Conservation (phyloP, 805 yeast species). For the Spathaspora girioi region DNA sequence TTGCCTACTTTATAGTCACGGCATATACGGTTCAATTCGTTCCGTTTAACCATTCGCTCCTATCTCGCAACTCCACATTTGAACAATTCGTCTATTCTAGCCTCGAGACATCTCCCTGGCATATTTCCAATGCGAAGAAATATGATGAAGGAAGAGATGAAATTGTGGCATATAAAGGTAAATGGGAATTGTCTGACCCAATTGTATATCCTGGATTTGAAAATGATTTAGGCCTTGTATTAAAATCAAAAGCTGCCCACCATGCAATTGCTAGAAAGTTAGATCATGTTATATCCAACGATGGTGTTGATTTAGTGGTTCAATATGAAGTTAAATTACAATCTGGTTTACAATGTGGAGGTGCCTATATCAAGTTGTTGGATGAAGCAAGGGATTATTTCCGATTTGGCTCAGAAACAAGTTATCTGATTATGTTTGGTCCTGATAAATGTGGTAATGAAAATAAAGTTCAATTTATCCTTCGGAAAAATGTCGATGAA, state of each 20-base stretch:
- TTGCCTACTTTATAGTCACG: neutral
- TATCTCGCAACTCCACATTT: slow-evolving; percentile 48
- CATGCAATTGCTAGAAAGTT: slow-evolving; percentile 75
- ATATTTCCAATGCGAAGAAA: slow-evolving; percentile 52
- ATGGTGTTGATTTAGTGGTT: slow-evolving; percentile 63
- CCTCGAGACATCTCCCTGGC: slow-evolving; percentile 32
- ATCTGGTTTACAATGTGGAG: slow-evolving; percentile 78
- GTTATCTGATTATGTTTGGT: slow-evolving; percentile 88
- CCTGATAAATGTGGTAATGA: slow-evolving; percentile 87
- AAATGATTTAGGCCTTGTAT: slow-evolving; percentile 73
- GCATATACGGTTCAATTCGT: slow-evolving; percentile 14
- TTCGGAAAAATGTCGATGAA: slow-evolving; percentile 53
- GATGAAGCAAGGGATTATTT: slow-evolving; percentile 34
- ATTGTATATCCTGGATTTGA: slow-evolving; percentile 48
- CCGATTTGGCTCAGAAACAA: slow-evolving; percentile 61
- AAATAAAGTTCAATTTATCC: slow-evolving; percentile 75
- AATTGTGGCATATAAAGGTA: slow-evolving; percentile 56
- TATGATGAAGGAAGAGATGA: slow-evolving; percentile 36
- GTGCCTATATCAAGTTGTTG: slow-evolving; percentile 80
- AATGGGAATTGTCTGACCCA: slow-evolving; percentile 66
- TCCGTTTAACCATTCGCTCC: slow-evolving; percentile 31
- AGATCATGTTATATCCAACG: slow-evolving; percentile 55
- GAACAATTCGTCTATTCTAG: slow-evolving; percentile 52
- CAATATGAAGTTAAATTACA: slow-evolving; percentile 90
- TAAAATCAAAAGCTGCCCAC: slow-evolving; percentile 71